These are phyloP conservation scores for Candida tammaniensis DNA, from an alignment of 805 yeast species.

Conservation along the genomic window DNA sequence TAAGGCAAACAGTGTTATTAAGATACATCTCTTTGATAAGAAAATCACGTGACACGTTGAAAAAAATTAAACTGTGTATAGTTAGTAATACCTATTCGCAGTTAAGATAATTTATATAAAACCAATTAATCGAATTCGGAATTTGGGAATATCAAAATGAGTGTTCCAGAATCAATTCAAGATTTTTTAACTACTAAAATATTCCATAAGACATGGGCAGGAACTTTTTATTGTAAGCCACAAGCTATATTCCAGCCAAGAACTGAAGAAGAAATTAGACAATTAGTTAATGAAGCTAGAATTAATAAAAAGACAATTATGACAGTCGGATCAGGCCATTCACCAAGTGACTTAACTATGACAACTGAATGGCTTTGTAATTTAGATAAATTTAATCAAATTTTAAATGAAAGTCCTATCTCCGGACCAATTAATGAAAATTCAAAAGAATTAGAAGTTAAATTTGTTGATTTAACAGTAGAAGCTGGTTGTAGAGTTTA, in stretches of 20 bases:
- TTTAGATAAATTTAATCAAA: slow-evolving; percentile 68
- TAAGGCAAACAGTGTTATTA: too few species aligned
- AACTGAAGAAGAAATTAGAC: slow-evolving; percentile 62
- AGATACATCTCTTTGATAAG: too few species aligned
- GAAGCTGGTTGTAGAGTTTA: slow-evolving; percentile 86
- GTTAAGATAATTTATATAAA: too few species aligned
- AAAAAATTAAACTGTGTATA: too few species aligned
- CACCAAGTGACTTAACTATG: slow-evolving; percentile 90
- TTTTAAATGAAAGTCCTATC: slow-evolving; percentile 47
- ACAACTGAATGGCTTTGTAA: slow-evolving; percentile 85
- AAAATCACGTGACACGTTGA: too few species aligned
- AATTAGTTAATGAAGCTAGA: slow-evolving; percentile 66
- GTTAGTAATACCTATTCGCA: too few species aligned
- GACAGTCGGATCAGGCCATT: slow-evolving; percentile 91
- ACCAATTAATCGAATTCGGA: too few species aligned
- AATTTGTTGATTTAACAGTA: slow-evolving; percentile 86
- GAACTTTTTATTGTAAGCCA: slow-evolving; percentile 77
- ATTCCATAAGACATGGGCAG: slow-evolving; percentile 82
- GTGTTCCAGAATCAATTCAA: slow-evolving; percentile 29
- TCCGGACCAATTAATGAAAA: slow-evolving; percentile 33
- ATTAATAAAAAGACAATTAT: slow-evolving; percentile 60
- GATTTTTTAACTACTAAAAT: slow-evolving; percentile 39
- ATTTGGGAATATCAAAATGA: background rate
- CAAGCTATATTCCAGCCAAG: slow-evolving; percentile 77
- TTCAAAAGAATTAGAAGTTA: slow-evolving; percentile 37